Evolutionary conservation across 1,139 yeast species (phyloP).

Genomic region (Lodderomyces parapsilosis): DNA sequence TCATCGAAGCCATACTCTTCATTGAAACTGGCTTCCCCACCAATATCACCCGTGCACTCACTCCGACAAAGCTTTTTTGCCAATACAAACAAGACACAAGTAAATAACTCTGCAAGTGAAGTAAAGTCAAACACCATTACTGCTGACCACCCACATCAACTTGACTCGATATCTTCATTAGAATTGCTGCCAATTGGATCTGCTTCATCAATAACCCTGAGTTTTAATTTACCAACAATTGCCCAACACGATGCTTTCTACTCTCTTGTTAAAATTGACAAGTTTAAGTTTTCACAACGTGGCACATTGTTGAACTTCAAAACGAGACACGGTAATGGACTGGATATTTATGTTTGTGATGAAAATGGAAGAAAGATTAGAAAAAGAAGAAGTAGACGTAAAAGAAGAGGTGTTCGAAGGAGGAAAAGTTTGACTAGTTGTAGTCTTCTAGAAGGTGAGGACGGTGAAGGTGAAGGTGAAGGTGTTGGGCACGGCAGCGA

Average conservation of each 20-base stretch:
- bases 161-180: not conserved
- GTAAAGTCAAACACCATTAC: not conserved
- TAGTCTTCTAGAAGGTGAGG: constrained; percentile 1
- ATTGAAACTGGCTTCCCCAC: not conserved
- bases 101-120: not conserved
- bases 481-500: not conserved
- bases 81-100: not conserved
- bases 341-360: constrained; percentile 1
- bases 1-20: not conserved
- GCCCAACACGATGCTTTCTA: not conserved
- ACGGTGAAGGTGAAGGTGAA: not conserved
- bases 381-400: not conserved
- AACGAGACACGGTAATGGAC: constrained; percentile 1
- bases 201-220: not conserved
- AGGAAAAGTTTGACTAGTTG: not conserved
- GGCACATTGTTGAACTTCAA: constrained; percentile 5
- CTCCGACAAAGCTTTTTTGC: not conserved
- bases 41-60: not conserved
- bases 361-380: constrained; percentile 5
- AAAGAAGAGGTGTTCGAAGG: constrained; percentile 4
- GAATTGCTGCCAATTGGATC: not conserved
- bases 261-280: constrained; percentile 5
- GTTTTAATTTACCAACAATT: not conserved
- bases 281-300: constrained; percentile 2
- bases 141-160: not conserved